Evolutionary conservation across 371 early-diverging fungal species (phyloP).

Genomic region (Smittium mucronatum): DNA sequence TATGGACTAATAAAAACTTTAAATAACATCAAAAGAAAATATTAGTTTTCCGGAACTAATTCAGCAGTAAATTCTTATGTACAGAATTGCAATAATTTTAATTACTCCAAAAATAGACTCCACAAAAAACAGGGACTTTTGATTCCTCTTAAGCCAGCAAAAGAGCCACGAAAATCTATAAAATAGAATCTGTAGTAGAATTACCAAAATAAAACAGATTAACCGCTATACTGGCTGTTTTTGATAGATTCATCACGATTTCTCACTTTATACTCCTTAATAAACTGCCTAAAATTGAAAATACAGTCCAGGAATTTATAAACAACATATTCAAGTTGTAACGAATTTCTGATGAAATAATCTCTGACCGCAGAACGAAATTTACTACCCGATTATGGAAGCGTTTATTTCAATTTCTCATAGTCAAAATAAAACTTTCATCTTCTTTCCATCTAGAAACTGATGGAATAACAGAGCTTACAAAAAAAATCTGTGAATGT

Average conservation of each 20-base stretch:
- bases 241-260: conserved; percentile 22
- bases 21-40: neutral
- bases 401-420: conserved; percentile 18
- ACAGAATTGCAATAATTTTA: neutral
- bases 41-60: neutral
- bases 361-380: conserved; percentile 32
- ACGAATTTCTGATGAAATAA: conserved; percentile 26
- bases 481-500: conserved; percentile 36
- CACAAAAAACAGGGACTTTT: conserved; percentile 23
- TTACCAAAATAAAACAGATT: conserved; percentile 18
- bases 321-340: conserved; percentile 20
- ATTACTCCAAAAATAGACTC: neutral
- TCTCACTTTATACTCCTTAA: conserved; percentile 19
- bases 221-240: conserved; percentile 26
- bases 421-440: conserved; percentile 21
- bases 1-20: conserved; percentile 7
- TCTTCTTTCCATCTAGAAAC: conserved; percentile 35
- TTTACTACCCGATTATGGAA: conserved; percentile 34
- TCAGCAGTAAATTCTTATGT: neutral
- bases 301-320: conserved; percentile 20
- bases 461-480: conserved; percentile 4
- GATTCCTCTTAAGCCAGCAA: conserved; percentile 27
- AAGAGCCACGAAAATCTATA: conserved; percentile 14
- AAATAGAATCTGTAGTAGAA: conserved; percentile 29
- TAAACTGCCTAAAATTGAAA: conserved; percentile 13